Evolutionary conservation across 2,329 filamentous ascomycete species (phyloP), one percentile per base, ranked within the genome.

Genomic region (Venturiaceae sp.): DNA sequence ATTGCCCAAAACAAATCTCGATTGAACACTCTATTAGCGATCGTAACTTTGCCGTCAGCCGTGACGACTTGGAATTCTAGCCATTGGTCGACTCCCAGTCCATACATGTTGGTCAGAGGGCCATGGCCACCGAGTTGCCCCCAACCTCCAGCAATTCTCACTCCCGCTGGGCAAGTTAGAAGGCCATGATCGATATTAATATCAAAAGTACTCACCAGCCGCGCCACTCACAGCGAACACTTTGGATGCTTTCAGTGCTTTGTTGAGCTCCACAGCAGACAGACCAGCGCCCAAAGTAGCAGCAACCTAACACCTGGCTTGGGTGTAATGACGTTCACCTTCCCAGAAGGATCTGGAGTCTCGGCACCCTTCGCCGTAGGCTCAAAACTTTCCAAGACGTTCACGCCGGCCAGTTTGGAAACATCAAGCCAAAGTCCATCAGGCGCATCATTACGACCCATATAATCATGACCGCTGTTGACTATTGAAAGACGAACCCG

Each of bases 161-260:
- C 19, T 53, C 70, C 68, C 55, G 70, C 71, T 3, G 67, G 67
- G 8, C 73, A n/a, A n/a, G n/a, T n/a, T n/a, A n/a, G n/a, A n/a
- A n/a, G n/a, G n/a, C n/a, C n/a, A n/a, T n/a, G n/a, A n/a, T n/a
- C n/a, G n/a, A n/a, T n/a, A n/a, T n/a, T n/a, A n/a, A n/a, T n/a
- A n/a, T n/a, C n/a, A n/a, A 63, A 2, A 67, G 63, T 19, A 66
- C 46, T 30, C 32, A 8, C 26, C 28, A 30, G 8, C 13, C 9
- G 57, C 57, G 19, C 54, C 57, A 34, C 57, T 52, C 53, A 58
- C 30, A n/a, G 57, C 36, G 30, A 58, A 58, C 52, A 54, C 11
- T 26, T 34, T 34, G 11, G 9, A 9, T 13, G 21, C 8, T 9
- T 13, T 9, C 8, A 54, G 14, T 13, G 8, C 9, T 9, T 54